phyloP scores from a whole-genome alignment of 306 rosid genomes.

The Senna siamea region DNA sequence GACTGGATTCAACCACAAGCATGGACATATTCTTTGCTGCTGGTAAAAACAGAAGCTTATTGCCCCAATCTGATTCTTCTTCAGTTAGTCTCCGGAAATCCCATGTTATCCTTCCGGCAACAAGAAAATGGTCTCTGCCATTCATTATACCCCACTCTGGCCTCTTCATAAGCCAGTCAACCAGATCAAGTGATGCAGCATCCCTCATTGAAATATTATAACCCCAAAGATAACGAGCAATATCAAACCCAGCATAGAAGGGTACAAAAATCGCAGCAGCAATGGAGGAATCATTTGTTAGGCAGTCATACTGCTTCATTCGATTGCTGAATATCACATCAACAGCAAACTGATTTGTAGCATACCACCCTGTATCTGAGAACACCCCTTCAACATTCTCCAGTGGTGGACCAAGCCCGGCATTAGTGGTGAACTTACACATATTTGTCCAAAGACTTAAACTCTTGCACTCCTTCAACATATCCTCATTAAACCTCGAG shows the following conservation, averaged over 20 bases:
- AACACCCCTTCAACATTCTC: constrained; percentile 84
- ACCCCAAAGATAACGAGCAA: constrained; percentile 95
- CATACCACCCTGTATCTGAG: constrained; percentile 86
- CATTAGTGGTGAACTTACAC: constrained; percentile 93
- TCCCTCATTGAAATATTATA: constrained; percentile 78
- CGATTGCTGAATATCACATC: constrained; percentile 89
- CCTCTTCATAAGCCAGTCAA: constrained; percentile 77
- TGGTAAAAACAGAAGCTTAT: constrained; percentile 87
- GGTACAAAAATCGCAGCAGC: constrained; percentile 98
- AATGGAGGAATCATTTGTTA: constrained; percentile 76
- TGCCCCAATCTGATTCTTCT: constrained; percentile 83
- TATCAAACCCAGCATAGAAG: constrained; percentile 96
- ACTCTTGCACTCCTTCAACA: constrained; percentile 74
- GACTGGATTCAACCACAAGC: constrained; percentile 99
- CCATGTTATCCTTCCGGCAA: constrained; percentile 98
- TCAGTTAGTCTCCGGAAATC: constrained; percentile 87
- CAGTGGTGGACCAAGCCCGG: constrained; percentile 94
- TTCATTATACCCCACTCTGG: constrained; percentile 92
- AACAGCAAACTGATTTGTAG: constrained; percentile 89
- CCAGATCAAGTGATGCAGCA: constrained; percentile 81
- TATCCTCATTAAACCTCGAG: constrained; percentile 84
- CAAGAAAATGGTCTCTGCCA: constrained; percentile 93
- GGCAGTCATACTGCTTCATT: constrained; percentile 91
- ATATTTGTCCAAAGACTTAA: constrained; percentile 89
- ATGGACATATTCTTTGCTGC: constrained; percentile 98